phyloP scores from a whole-genome alignment of 257 asterid genomes.

The Eustoma russellianum region DNA sequence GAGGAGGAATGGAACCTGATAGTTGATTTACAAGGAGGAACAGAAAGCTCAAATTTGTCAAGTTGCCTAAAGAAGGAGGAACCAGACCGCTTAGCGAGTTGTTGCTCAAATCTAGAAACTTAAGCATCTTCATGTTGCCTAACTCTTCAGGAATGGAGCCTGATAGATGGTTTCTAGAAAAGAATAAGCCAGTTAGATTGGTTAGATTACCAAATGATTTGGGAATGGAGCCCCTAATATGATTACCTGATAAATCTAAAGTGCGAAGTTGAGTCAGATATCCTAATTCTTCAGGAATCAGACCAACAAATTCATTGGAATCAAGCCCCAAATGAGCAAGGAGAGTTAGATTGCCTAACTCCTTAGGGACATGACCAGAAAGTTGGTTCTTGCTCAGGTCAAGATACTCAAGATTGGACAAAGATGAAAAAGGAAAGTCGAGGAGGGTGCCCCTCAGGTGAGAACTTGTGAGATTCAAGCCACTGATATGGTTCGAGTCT shows the following conservation, averaged over 20 bases:
- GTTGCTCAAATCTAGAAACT: neutral
- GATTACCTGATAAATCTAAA: neutral
- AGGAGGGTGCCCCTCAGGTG: conserved; percentile 7
- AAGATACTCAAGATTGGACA: conserved; percentile 13
- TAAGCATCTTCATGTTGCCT: neutral
- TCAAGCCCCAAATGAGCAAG: conserved; percentile 2
- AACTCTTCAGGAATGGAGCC: conserved; percentile 2
- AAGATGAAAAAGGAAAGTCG: conserved; percentile 12
- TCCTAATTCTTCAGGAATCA: conserved; percentile 5
- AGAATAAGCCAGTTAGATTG: neutral
- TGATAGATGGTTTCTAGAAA: neutral
- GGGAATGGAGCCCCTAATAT: conserved; percentile 6
- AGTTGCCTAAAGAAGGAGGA: neutral
- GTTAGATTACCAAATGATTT: conserved; percentile 1
- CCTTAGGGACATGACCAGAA: conserved; percentile 12
- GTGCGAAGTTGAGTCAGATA: neutral
- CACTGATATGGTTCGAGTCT: neutral
- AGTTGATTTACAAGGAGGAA: neutral
- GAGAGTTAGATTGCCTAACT: conserved; percentile 4
- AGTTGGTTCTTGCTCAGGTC: conserved; percentile 8
- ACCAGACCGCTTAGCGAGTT: conserved; percentile 7
- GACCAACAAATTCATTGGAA: neutral
- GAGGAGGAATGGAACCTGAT: neutral
- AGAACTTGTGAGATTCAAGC: conserved; percentile 10
- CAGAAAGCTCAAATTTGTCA: neutral